phyloP scores from a whole-genome alignment of 805 yeast genomes.

The Lachancea cidri region DNA sequence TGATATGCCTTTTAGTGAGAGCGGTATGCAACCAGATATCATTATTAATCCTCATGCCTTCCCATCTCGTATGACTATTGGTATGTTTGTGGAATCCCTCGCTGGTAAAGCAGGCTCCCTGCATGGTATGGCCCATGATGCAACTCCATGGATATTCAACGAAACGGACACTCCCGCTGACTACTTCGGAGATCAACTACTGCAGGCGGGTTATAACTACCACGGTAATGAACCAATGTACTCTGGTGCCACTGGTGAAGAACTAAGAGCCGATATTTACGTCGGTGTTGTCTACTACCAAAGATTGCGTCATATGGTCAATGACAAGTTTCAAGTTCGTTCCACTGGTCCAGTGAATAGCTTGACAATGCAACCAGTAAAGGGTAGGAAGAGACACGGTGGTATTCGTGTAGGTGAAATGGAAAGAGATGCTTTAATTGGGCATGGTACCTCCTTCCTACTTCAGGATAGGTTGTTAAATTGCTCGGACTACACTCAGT shows the following conservation, averaged over 20 bases:
- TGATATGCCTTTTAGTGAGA: slow-evolving; percentile 95
- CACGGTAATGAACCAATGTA: slow-evolving; percentile 99
- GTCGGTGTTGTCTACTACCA: slow-evolving; percentile 97
- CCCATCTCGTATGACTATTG: slow-evolving; percentile 99
- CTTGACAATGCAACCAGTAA: slow-evolving; percentile 98
- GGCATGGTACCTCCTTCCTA: slow-evolving; percentile 95
- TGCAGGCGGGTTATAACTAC: slow-evolving; percentile 85
- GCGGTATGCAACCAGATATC: slow-evolving; percentile 96
- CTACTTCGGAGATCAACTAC: slow-evolving; percentile 90
- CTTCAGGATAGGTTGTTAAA: slow-evolving; percentile 92
- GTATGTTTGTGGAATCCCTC: slow-evolving; percentile 96
- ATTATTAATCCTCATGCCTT: slow-evolving; percentile 98
- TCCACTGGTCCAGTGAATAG: slow-evolving; percentile 98
- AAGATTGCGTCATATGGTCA: slow-evolving; percentile 98
- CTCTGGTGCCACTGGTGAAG: slow-evolving; percentile 98
- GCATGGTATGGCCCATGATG: slow-evolving; percentile 95
- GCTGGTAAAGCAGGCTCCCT: slow-evolving; percentile 99
- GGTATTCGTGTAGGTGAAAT: slow-evolving; percentile 99
- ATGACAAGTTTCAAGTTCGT: slow-evolving; percentile 98
- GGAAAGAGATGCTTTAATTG: slow-evolving; percentile 99
- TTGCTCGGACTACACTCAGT: slow-evolving; percentile 92
- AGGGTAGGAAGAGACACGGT: slow-evolving; percentile 97
- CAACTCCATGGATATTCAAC: slow-evolving; percentile 92
- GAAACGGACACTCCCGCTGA: slow-evolving; percentile 96
- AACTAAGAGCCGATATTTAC: slow-evolving; percentile 90